Conservation (phyloP, 139 green algal species). For the Chlorella sp. region DNA sequence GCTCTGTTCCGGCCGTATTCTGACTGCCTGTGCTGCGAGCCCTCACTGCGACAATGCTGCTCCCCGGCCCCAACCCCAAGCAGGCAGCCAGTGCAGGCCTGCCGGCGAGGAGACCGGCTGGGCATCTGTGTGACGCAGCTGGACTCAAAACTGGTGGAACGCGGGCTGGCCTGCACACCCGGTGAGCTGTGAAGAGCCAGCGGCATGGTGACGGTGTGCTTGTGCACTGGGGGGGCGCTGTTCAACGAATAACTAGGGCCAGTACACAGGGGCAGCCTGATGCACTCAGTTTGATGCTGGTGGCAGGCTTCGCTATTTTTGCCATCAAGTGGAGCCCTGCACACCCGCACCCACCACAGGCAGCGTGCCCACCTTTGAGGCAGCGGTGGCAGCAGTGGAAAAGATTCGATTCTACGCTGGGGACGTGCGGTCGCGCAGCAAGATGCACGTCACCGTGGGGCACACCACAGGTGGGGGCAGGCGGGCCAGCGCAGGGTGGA, state of each 20-base stretch:
- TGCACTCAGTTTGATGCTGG: no score
- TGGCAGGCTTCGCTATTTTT: no score
- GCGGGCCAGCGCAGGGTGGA: background rate
- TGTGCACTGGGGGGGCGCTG: no score
- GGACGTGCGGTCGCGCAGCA: constrained; percentile 43
- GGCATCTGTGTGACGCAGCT: constrained; percentile 93
- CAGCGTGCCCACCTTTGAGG: constrained; percentile 74
- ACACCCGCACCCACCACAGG: constrained; percentile 12
- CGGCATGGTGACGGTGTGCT: no score
- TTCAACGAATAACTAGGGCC: no score
- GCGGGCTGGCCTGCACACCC: constrained; percentile 78
- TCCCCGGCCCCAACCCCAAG: background rate
- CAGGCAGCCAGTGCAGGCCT: constrained; percentile 58
- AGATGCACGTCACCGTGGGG: constrained; percentile 86
- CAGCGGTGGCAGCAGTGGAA: constrained; percentile 78
- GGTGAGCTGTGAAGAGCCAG: constrained; percentile 4
- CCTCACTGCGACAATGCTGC: no score
- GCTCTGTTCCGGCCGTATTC: no score
- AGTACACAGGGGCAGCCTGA: no score
- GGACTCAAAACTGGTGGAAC: constrained; percentile 81
- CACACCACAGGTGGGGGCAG: constrained; percentile 64
- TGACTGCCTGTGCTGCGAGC: no score
- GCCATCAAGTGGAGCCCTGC: no score
- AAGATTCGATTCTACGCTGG: constrained; percentile 81
- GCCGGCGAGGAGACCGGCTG: constrained; percentile 77